These are phyloP conservation scores for Paecilomyces niveus DNA, from an alignment of 2,329 filamentous ascomycete genomes.

Conservation along the genomic window DNA sequence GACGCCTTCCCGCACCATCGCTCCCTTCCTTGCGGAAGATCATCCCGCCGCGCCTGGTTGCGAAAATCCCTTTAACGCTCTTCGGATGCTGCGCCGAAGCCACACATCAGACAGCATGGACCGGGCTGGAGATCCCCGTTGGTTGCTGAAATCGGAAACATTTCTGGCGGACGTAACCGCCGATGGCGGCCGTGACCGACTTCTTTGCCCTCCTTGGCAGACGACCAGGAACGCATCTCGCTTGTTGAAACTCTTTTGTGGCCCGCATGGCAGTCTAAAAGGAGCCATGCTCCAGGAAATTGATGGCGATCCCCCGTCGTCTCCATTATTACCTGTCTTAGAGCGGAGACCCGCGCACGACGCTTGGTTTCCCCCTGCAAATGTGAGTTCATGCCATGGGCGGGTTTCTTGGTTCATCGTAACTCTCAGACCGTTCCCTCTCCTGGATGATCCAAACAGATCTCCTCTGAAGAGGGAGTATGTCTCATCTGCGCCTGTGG, in stretches of 20 bases:
- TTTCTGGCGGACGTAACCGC: background rate
- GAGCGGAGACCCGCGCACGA: background rate
- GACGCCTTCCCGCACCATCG: conserved; percentile 1
- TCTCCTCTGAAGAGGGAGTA: background rate
- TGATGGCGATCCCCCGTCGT: background rate
- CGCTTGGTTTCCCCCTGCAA: background rate
- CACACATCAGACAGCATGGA: background rate
- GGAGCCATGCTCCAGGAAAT: background rate
- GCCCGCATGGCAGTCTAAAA: background rate
- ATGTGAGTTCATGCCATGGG: background rate
- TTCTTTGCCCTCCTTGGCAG: background rate
- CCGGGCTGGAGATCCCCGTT: background rate
- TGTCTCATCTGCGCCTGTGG: background rate
- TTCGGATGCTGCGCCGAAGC: background rate
- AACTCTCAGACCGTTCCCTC: background rate
- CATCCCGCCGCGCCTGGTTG: conserved; percentile 1
- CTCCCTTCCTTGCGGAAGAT: conserved; percentile 4
- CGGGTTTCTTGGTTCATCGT: background rate
- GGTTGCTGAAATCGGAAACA: background rate
- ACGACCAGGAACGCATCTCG: background rate
- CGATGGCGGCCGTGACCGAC: background rate
- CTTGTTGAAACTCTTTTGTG: background rate
- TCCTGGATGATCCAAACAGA: background rate
- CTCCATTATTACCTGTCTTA: background rate
- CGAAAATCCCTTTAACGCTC: background rate